Base-by-base conservation (phyloP, 2,329 filamentous ascomycete species). In the Polytolypa hystricis region DNA sequence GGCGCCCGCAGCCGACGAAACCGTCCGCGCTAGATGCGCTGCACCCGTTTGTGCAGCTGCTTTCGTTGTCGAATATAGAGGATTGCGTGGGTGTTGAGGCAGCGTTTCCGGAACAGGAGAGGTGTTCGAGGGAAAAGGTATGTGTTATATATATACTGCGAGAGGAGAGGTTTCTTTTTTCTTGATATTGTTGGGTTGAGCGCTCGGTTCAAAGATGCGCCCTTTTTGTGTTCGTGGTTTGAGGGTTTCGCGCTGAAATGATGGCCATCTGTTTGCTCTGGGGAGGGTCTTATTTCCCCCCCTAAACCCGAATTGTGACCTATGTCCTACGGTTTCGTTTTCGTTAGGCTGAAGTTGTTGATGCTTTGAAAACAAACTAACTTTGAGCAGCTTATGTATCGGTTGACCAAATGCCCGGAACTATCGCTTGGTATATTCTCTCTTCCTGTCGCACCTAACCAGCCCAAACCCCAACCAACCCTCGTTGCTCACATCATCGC, bases 401-500 rank as follows among this genome's bases (percentile, higher is more conserved):
- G 84, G 42, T 72, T 93, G 17, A 73, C 70, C 17, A 71, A 67
- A 51, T 87, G 81, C 55, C 78, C 81, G 26, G 81, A 87, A 52
- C 71, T 94, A 38, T 81, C 75, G 55, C 67, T 87, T 35, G 87
- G 86, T 18, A 62, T 94, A 38, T 94, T 89, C 65, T 82, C 81
- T 53, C 67, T 50, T 55, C 70, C 50, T 62, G 65, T 47, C 59
- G 65, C 46, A 61, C 62, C 34, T 72, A 75, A 46, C 62, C 66
- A 46, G 66, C 70, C 25, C 69, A 83, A 47, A 73, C 83, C 61
- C 58, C 64, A 55, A 70, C 71, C 44, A 64, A 71, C 52, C 63
- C 69, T 94, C 16, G 68, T 94, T 32, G 86, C 76, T 26, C 84
- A 93, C 58, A 70, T 89, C 46, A 67, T 93, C 43, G 73, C 81